These are phyloP conservation scores for Tylopilus felleus DNA, from an alignment of 768 basidiomycete species.

Conservation along the genomic window DNA sequence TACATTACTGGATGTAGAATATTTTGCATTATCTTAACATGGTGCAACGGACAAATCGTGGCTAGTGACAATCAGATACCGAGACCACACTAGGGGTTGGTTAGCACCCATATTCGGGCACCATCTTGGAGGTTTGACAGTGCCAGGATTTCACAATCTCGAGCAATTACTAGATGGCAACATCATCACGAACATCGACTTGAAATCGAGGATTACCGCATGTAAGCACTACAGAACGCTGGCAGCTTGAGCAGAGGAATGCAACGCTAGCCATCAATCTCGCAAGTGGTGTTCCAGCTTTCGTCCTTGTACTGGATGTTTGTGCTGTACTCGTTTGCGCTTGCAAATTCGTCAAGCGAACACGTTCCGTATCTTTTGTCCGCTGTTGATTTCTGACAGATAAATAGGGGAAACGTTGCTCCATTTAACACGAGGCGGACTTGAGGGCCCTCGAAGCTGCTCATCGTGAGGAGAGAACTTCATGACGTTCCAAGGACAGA, in stretches of 20 bases:
- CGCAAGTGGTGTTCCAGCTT: constrained; percentile 38
- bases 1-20: constrained; percentile 30
- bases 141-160: not conserved
- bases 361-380: constrained; percentile 38
- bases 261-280: constrained; percentile 1
- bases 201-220: too few species aligned
- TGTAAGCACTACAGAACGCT: not conserved
- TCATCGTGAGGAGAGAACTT: constrained; percentile 3
- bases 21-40: constrained; percentile 22
- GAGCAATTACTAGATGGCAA: too few species aligned
- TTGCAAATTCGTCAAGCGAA: constrained; percentile 34
- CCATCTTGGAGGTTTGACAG: not conserved
- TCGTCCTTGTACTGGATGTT: constrained; percentile 29
- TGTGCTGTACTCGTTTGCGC: constrained; percentile 27
- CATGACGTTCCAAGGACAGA: not conserved
- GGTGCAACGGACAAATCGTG: constrained; percentile 13
- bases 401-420: constrained; percentile 36
- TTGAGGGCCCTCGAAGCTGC: constrained; percentile 34
- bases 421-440: constrained; percentile 42
- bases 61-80: not conserved
- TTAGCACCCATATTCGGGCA: too few species aligned
- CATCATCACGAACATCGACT: not conserved
- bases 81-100: too few species aligned
- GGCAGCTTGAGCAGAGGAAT: not conserved
- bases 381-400: constrained; percentile 30